phyloP scores from a whole-genome alignment of 2,329 filamentous ascomycete species.

The Calonectria pteridis region DNA sequence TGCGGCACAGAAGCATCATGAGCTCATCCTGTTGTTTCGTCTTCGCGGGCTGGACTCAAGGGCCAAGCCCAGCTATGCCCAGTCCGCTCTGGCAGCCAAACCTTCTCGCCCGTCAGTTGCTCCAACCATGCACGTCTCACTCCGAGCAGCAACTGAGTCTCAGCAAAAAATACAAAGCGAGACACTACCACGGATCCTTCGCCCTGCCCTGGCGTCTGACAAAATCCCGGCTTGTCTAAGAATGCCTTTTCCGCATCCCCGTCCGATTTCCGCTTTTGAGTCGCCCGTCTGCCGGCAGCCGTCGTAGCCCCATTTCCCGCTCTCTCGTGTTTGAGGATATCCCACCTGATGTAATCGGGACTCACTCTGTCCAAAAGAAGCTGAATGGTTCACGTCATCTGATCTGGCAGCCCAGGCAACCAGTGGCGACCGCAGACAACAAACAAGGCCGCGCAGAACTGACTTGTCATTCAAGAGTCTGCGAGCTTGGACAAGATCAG shows the following conservation, averaged over 20 bases:
- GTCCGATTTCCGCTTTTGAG: not conserved
- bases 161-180: conserved; percentile 21
- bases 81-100: not conserved
- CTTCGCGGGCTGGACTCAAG: conserved; percentile 3
- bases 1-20: conserved; percentile 18
- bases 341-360: conserved; percentile 1
- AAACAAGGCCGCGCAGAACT: not conserved
- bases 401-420: not conserved
- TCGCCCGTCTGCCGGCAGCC: conserved; percentile 7
- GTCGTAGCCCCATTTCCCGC: conserved; percentile 5
- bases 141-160: conserved; percentile 27
- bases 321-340: conserved; percentile 2
- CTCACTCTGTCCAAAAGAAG: not conserved
- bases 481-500: not conserved
- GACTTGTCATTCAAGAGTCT: not conserved
- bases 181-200: conserved; percentile 19
- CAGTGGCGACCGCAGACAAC: not conserved
- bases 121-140: conserved; percentile 37
- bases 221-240: not conserved
- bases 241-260: conserved; percentile 3
- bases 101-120: not conserved
- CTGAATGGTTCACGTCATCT: not conserved
- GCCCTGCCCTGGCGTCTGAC: not conserved
- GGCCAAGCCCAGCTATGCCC: conserved; percentile 3
- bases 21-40: conserved; percentile 12